Conservation (phyloP, 345 rosid genomes). For the Melaleuca quinquenervia region DNA sequence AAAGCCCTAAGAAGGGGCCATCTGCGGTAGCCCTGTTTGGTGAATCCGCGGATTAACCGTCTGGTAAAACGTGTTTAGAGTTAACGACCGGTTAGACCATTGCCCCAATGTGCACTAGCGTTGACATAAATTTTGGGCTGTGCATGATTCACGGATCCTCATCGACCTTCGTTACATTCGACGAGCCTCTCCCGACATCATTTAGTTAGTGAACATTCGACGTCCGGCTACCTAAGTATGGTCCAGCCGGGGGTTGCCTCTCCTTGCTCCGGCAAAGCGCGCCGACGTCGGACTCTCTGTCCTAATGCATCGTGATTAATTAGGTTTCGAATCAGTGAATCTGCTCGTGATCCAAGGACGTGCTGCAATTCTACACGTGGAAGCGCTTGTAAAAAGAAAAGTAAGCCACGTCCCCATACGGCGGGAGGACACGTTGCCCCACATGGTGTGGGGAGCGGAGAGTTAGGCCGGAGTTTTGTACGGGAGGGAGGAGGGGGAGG, state of each 20-base stretch:
- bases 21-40: background rate
- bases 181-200: too few relatives aligned
- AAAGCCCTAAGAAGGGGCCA: background rate
- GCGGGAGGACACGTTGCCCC: conserved; percentile 8
- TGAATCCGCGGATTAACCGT: background rate
- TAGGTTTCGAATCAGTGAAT: background rate
- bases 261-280: background rate
- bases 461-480: conserved; percentile 30
- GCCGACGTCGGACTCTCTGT: background rate
- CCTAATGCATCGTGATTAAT: background rate
- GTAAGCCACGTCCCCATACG: conserved; percentile 5
- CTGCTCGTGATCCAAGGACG: background rate
- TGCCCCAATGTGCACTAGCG: background rate
- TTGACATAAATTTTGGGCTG: background rate
- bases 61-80: too few relatives aligned
- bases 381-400: background rate
- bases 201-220: too few relatives aligned
- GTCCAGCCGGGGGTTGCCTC: background rate
- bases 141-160: too few relatives aligned
- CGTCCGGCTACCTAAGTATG: background rate
- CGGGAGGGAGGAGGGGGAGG: background rate
- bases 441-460: background rate
- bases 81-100: background rate
- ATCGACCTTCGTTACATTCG: too few relatives aligned
- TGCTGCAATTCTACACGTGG: background rate